Base-by-base conservation (phyloP, 2,329 filamentous ascomycete genomes). In the Hymenotorrendiella dingleyae region DNA sequence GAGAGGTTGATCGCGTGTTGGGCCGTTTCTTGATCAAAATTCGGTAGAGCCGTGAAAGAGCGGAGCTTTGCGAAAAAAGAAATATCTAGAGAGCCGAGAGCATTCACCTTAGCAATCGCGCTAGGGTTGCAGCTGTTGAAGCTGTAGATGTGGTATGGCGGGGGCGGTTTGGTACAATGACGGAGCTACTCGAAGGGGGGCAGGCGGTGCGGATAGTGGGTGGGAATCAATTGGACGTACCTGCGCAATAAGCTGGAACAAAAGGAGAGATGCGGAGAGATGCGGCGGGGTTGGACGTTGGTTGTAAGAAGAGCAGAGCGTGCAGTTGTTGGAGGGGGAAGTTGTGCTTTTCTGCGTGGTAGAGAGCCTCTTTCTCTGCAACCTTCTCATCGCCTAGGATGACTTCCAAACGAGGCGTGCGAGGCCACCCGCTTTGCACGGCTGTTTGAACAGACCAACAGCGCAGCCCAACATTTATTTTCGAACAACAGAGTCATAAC, bases 1-100 rank as follows among this genome's bases (percentile, higher is more conserved):
- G 33, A 43, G 42, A 43, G n/a, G 49, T 41, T 58, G 56, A 59
- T 60, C 56, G 56, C 57, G 56, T 58, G 55, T 54, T 54, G 48
- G 48, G 24, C 40, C 19, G 20, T 17, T 34, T n/a, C n/a, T n/a
- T n/a, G n/a, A n/a, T n/a, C n/a, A n/a, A n/a, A n/a, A n/a, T n/a
- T n/a, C n/a, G n/a, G n/a, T n/a, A n/a, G n/a, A 28, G 42, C 42
- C 43, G 40, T 47, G 47, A 42, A 35, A 36, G 43, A 48, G 43
- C 30, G 36, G 20, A 43, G 43, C 23, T 36, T 40, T 46, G 20
- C 42, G 23, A 28, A 23, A 21, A 22, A 8, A 20, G 28, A 23
- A 19, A 20, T 14, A 12, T 21, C 10, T 14, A 17, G 19, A 14
- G 20, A 40, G 19, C 20, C 29, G n/a, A 22, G 24, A 11, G 17